Evolutionary conservation across 345 rosid genomes (phyloP).

Genomic region (Hypericum androsaemum): DNA sequence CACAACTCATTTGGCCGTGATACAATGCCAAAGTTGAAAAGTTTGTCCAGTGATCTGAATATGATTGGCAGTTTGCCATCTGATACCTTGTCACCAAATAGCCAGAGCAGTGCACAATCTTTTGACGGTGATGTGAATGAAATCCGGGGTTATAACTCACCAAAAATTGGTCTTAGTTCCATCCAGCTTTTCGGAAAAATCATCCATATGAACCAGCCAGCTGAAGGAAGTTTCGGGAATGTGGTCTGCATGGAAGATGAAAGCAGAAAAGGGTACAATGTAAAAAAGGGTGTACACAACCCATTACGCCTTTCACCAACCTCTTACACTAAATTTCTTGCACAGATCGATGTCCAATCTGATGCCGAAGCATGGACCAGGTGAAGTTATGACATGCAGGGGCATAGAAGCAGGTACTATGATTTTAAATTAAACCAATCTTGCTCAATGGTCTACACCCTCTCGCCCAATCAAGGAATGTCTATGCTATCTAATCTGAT

Average conservation of each 20-base stretch:
- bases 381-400: too few relatives aligned
- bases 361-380: conserved; percentile 25
- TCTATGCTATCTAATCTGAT: too few relatives aligned
- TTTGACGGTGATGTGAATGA: conserved; percentile 39
- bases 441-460: too few relatives aligned
- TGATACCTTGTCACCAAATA: conserved; percentile 60
- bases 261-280: conserved; percentile 25
- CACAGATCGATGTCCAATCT: conserved; percentile 30
- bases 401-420: too few relatives aligned
- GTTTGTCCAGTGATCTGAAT: conserved; percentile 48
- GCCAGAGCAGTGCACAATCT: conserved; percentile 53
- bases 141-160: conserved; percentile 28
- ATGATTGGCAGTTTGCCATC: conserved; percentile 63
- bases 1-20: conserved; percentile 31
- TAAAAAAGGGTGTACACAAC: conserved; percentile 22
- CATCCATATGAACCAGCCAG: conserved; percentile 45
- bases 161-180: conserved; percentile 34
- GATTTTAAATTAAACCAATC: too few relatives aligned
- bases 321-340: conserved; percentile 25
- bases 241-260: conserved; percentile 41
- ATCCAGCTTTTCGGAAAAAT: conserved; percentile 73
- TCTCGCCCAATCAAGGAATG: too few relatives aligned
- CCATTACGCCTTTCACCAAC: conserved; percentile 32
- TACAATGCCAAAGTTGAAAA: conserved; percentile 33
- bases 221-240: conserved; percentile 40